Evolutionary conservation across 129 eudicot genomes (phyloP).

Genomic region (Solidago caesia): DNA sequence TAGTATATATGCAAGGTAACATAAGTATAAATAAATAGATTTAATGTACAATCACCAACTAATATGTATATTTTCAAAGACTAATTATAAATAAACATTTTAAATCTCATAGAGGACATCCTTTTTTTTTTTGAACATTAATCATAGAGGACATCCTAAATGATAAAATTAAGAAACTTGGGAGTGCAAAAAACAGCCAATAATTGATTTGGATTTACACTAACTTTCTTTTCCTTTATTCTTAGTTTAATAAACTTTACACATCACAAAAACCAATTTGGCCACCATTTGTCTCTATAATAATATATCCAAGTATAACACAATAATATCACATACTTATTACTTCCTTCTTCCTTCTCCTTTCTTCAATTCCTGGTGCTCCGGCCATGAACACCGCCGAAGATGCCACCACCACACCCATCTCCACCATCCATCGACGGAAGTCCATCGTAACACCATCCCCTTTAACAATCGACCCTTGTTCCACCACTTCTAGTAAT

Average conservation of each 20-base stretch:
- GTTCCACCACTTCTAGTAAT: slow-evolving; percentile 8
- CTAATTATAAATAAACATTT: not conserved
- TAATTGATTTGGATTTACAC: slow-evolving; percentile 18
- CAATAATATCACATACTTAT: not conserved
- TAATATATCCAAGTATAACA: not conserved
- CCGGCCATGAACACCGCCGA: slow-evolving; percentile 27
- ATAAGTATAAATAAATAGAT: no score
- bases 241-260: not conserved
- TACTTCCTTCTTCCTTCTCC: not conserved
- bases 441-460: slow-evolving; percentile 38
- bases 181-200: not conserved
- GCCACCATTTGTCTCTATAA: slow-evolving; percentile 14
- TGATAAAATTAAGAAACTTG: not conserved
- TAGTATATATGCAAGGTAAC: no score
- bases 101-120: not conserved
- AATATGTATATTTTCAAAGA: not conserved
- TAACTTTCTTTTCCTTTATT: not conserved
- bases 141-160: not conserved
- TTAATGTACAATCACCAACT: not conserved
- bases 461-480: slow-evolving; percentile 13
- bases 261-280: slow-evolving; percentile 24
- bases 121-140: no score
- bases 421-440: slow-evolving; percentile 45
- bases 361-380: not conserved
- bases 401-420: slow-evolving; percentile 16